Evolutionary conservation across 2,329 filamentous ascomycete genomes (phyloP), one percentile per base, ranked within the genome.

Genomic region (Fusarium armeniacum): DNA sequence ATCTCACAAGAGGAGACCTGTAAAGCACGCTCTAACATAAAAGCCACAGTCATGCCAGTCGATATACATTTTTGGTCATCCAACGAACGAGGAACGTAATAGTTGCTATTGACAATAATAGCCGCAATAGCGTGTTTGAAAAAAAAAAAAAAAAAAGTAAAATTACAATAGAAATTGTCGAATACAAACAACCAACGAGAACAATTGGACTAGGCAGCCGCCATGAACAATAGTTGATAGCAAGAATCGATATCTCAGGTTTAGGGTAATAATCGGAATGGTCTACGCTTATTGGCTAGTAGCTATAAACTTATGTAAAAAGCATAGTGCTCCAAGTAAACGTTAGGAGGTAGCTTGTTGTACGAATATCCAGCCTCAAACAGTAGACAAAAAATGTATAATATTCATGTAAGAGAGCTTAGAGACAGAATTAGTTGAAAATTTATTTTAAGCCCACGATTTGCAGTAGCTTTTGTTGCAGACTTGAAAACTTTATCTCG

Each of bases 191-290:
- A 18, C 15, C 22, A 26, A 22, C n/a, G 13, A 32, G 28, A 32
- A 32, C 12, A 46, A 32, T 15, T 32, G 3, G n/a, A 18, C 3
- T 18, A n/a, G 16, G 33, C 32, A 32, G 33, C 33, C 33, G 11
- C 10, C 28, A 30, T 10, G 28, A 30, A 30, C 28, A 30, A 30
- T 30, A 30, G 28, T 30, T 11, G 11, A 59, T 30, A 60, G 40
- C 28, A 43, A 11, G n/a, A 43, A 33, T 7, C 11, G 22, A 40
- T 3, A 16, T 43, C 20, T 38, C 22, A 30, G 28, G 30, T 66
- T 26, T 50, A 69, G 55, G 61, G 65, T 69, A 70, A 52, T 10
- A 28, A 26, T 53, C 28, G 20, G 13, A 38, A 45, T 40, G 53
- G 49, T 16, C 32, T 43, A 18, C 28, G 18, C 40, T 70, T 44